Percentiles rank a stretch among this genome's conserved stretches.
Conservation (phyloP, 371 early-diverging fungal genomes). For the Mucor plumbeus region DNA sequence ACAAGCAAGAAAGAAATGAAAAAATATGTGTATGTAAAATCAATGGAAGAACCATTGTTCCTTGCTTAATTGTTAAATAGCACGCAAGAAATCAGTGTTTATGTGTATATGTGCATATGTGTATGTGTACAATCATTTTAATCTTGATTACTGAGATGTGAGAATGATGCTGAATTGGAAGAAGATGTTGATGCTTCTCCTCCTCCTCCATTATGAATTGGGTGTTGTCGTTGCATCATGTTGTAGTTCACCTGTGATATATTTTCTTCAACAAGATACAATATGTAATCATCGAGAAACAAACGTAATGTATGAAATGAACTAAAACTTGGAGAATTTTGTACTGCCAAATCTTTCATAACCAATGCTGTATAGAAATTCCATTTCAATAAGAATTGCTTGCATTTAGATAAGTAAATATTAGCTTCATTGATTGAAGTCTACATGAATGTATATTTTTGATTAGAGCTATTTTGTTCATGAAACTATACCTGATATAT, state of each 20-base stretch:
- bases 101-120: no score
- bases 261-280: conserved; percentile 56
- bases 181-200: not conserved
- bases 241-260: conserved; percentile 44
- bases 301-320: conserved; percentile 49
- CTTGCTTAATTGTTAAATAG: not conserved
- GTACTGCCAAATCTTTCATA: conserved; percentile 51
- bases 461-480: not conserved
- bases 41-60: not conserved
- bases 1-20: not conserved
- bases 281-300: conserved; percentile 61
- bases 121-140: not conserved
- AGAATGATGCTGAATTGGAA: not conserved
- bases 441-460: not conserved
- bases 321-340: conserved; percentile 45
- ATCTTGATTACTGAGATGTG: conserved; percentile 4
- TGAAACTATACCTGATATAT: not conserved
- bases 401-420: conserved; percentile 45
- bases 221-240: conserved; percentile 18
- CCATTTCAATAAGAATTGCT: conserved; percentile 63
- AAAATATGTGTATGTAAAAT: not conserved
- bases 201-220: conserved; percentile 1
- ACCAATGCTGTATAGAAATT: conserved; percentile 48
- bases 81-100: not conserved
- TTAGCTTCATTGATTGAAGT: conserved; percentile 27